Percentiles rank a stretch among this genome's conserved stretches.
These are phyloP conservation scores for Penicillium sp. DNA, from an alignment of 2,329 filamentous ascomycete species.

Conservation along the genomic window DNA sequence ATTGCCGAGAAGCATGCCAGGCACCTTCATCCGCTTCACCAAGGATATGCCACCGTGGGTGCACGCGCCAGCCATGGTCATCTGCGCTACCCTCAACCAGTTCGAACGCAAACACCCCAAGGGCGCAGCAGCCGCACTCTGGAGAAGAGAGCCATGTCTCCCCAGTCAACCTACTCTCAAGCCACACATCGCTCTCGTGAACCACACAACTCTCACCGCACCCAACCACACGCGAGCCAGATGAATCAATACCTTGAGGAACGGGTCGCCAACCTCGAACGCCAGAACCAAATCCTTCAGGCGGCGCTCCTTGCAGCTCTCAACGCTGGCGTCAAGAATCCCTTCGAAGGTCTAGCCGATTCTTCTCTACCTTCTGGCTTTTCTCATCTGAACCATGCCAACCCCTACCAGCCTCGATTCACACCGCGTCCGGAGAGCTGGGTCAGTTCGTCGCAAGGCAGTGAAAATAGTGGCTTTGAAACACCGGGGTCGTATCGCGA, in stretches of 20 bases:
- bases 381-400: conserved; percentile 20
- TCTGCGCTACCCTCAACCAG: conserved; percentile 16
- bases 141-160: conserved; percentile 31
- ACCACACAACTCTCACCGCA: conserved; percentile 23
- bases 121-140: conserved; percentile 23
- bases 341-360: conserved; percentile 33
- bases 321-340: conserved; percentile 41
- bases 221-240: conserved; percentile 18
- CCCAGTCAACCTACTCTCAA: conserved; percentile 32
- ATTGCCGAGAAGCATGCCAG: conserved; percentile 19
- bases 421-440: conserved; percentile 35
- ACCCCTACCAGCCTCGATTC: conserved; percentile 22
- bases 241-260: conserved; percentile 39
- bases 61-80: conserved; percentile 15
- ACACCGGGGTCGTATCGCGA: conserved; percentile 25
- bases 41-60: conserved; percentile 19
- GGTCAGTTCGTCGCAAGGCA: conserved; percentile 35
- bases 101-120: conserved; percentile 31
- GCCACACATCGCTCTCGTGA: conserved; percentile 28
- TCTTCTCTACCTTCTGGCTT: conserved; percentile 29
- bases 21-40: conserved; percentile 14
- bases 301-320: conserved; percentile 47
- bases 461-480: conserved; percentile 33
- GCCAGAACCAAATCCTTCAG: conserved; percentile 49
- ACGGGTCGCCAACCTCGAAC: conserved; percentile 45